These are phyloP conservation scores for Amphicarpaea edgeworthii DNA, from an alignment of 306 rosid species.

Conservation along the genomic window DNA sequence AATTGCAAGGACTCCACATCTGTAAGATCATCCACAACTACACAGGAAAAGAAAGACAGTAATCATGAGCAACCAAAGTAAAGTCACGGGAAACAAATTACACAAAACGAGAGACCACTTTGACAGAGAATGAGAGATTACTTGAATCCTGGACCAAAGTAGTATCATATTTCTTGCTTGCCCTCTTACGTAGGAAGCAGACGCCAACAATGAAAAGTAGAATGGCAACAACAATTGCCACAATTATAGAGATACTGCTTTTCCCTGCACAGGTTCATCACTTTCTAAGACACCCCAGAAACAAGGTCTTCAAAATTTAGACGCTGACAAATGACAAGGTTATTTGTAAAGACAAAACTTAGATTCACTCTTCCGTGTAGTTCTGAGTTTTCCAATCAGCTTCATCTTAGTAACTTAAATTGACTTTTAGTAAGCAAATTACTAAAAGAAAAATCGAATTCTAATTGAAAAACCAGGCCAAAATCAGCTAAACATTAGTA, in stretches of 20 bases:
- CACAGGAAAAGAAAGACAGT: conserved; percentile 4
- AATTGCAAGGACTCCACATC: conserved; percentile 54
- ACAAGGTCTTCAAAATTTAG: too few species aligned
- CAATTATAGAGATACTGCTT: conserved; percentile 30
- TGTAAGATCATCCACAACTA: conserved; percentile 43
- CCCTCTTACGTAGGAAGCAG: conserved; percentile 51
- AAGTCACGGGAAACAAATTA: conserved; percentile 11
- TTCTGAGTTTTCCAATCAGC: too few species aligned
- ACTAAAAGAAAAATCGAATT: too few species aligned
- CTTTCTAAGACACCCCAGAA: conserved; percentile 18
- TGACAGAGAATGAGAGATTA: conserved; percentile 30
- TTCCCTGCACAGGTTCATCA: conserved; percentile 45
- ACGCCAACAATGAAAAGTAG: conserved; percentile 44
- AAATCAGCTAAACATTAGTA: too few species aligned
- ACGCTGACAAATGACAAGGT: too few species aligned
- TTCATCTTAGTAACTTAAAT: too few species aligned
- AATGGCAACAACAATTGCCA: conserved; percentile 41
- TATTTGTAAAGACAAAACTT: too few species aligned
- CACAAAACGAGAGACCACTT: background rate
- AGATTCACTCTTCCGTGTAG: too few species aligned
- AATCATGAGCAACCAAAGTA: conserved; percentile 15
- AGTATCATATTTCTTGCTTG: conserved; percentile 35
- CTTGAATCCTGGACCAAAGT: conserved; percentile 40
- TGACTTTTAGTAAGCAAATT: too few species aligned
- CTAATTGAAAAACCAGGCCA: too few species aligned